These are phyloP conservation scores for Schoenoplectus tabernaemontani DNA, from an alignment of 202 grass and related monocot genomes.

Conservation along the genomic window DNA sequence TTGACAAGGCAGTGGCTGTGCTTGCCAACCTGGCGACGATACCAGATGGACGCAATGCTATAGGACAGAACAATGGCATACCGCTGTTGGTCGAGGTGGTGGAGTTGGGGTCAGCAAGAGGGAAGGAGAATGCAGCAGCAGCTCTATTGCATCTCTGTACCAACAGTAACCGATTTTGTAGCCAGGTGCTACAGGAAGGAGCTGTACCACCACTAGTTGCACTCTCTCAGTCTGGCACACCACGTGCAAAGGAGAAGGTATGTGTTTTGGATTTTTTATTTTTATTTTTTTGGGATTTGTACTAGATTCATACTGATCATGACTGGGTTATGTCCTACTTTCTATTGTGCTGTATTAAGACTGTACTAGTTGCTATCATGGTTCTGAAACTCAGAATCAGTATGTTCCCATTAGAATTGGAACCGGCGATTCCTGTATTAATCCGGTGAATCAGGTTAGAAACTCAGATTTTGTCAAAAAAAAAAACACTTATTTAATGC, in stretches of 20 bases:
- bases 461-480: no score
- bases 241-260: conserved; percentile 92
- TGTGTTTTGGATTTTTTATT: neutral
- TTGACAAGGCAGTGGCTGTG: conserved; percentile 93
- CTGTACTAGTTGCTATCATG: neutral
- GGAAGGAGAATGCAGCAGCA: conserved; percentile 84
- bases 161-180: conserved; percentile 81
- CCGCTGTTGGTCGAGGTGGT: conserved; percentile 88
- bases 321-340: neutral
- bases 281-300: neutral
- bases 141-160: conserved; percentile 86
- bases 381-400: no score
- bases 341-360: neutral
- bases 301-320: neutral
- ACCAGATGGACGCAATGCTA: conserved; percentile 78
- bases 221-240: conserved; percentile 79
- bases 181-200: conserved; percentile 90
- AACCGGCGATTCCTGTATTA: no score
- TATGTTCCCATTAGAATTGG: no score
- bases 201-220: conserved; percentile 71
- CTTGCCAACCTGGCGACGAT: conserved; percentile 88
- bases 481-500: no score
- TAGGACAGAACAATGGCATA: conserved; percentile 64
- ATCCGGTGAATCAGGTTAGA: no score
- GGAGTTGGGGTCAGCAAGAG: conserved; percentile 82